Evolutionary conservation across 345 rosid genomes (phyloP), one percentile per base, ranked within the genome.

Genomic region (Aurinia saxatilis): DNA sequence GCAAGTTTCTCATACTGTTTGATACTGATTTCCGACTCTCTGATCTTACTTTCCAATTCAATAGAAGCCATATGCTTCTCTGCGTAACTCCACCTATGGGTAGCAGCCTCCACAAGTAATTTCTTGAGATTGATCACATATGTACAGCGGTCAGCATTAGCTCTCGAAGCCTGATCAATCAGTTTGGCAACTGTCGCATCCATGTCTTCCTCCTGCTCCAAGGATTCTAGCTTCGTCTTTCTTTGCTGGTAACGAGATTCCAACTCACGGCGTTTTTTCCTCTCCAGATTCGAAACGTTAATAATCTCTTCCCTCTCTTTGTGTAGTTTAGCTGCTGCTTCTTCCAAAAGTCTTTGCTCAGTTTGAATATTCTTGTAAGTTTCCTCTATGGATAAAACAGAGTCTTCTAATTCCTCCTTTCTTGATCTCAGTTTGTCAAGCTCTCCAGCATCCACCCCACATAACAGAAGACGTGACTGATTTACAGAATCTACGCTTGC

Each of bases 11-110:
- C 79, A 14, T 81, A 83, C 71, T 87, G 84, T 77, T 84, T 92
- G 79, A 89, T 58, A 74, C 57, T 71, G 64, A 73, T 51, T 73
- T 87, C 98, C 52, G 76, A 59, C 64, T 81, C 95, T 76, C 82
- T 75, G 57, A 92, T 82, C 93, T 85, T 92, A n/a, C 82, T 70
- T 65, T 85, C 91, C 71, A 81, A 54, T 77, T 92, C 96, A 67
- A 85, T 82, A 45, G 78, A 79, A 44, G 81, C 75, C 96, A 89
- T 74, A 33, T 81, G 81, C 67, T 67, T 80, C 66, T 82, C 88
- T 4, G 83, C 77, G 39, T 55, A 82, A 54, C 68, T 80, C 90
- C 93, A 81, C 67, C 77, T 83, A 59, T 54, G 31, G 46, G 79
- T 60, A 79, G 76, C 81, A 38, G 83, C 85, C 50, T 85, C 89